These are phyloP conservation scores for Emmonsia crescens DNA, from an alignment of 2,329 filamentous ascomycete genomes.

Conservation along the genomic window DNA sequence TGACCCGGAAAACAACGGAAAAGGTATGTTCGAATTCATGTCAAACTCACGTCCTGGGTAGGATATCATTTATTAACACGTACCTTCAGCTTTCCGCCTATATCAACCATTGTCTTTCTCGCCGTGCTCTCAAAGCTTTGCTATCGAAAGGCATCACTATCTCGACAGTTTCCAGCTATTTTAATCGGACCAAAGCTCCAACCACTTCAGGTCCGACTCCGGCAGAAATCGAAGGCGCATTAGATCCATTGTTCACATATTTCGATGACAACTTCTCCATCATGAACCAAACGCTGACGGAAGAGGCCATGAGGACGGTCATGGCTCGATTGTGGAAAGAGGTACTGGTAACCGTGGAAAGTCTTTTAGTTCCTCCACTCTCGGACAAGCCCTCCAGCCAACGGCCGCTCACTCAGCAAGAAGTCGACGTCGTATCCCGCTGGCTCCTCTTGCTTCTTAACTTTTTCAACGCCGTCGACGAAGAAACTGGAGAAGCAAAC, in stretches of 20 bases:
- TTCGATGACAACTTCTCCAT: constrained; percentile 99
- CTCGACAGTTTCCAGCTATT: constrained; percentile 61
- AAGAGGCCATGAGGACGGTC: constrained; percentile 93
- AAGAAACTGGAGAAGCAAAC: constrained; percentile 68
- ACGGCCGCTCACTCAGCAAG: constrained; percentile 69
- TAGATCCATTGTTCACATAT: constrained; percentile 80
- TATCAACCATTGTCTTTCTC: constrained; percentile 80
- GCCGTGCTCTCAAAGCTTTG: constrained; percentile 64
- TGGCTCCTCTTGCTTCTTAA: constrained; percentile 85
- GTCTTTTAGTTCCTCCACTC: constrained; percentile 78
- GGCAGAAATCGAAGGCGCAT: constrained; percentile 65
- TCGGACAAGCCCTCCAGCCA: constrained; percentile 90
- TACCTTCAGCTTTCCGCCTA: constrained; percentile 66
- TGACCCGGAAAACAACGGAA: constrained; percentile 96
- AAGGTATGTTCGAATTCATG: constrained; percentile 51
- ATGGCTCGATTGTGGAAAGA: constrained; percentile 99
- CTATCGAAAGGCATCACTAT: constrained; percentile 62
- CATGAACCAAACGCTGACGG: constrained; percentile 93
- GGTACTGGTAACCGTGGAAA: constrained; percentile 82
- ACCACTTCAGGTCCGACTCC: constrained; percentile 50
- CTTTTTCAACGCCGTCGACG: constrained; percentile 91
- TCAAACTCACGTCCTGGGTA: neutral
- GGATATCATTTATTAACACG: constrained; percentile 9
- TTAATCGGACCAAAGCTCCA: constrained; percentile 43
- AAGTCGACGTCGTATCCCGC: constrained; percentile 88